Conservation (phyloP, 2,329 filamentous ascomycete species). For the Keithomyces neogunnii region DNA sequence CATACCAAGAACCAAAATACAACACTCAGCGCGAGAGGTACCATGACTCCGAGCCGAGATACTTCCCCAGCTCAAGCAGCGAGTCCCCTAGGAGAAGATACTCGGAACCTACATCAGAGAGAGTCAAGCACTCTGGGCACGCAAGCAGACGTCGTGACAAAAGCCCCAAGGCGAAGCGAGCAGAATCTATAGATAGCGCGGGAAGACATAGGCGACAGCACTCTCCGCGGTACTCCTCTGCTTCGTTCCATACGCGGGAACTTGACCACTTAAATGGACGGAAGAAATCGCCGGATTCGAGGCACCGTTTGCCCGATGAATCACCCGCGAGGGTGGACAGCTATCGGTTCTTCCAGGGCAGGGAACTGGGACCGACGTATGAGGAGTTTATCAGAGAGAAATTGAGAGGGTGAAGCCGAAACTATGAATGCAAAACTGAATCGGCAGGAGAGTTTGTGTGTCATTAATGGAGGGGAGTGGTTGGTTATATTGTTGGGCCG, state of each 20-base stretch:
- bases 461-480: no score
- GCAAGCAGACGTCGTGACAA: neutral
- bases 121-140: neutral
- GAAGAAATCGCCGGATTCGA: neutral
- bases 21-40: neutral
- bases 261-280: neutral
- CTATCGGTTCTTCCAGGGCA: conserved; percentile 19
- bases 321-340: conserved; percentile 15
- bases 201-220: neutral
- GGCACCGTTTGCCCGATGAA: conserved; percentile 5
- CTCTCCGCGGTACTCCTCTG: neutral
- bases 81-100: neutral
- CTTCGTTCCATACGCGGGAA: conserved; percentile 4
- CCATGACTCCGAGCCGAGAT: neutral
- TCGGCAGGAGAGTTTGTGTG: no score
- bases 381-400: conserved; percentile 13
- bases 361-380: conserved; percentile 14
- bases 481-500: no score
- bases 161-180: conserved; percentile 3
- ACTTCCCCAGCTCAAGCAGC: neutral
- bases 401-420: neutral
- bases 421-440: no score
- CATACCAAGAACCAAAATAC: neutral
- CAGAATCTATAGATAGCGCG: neutral
- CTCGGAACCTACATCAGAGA: neutral